phyloP scores from a whole-genome alignment of 2,329 filamentous ascomycete genomes.

The Hymenoscyphus salicellus region DNA sequence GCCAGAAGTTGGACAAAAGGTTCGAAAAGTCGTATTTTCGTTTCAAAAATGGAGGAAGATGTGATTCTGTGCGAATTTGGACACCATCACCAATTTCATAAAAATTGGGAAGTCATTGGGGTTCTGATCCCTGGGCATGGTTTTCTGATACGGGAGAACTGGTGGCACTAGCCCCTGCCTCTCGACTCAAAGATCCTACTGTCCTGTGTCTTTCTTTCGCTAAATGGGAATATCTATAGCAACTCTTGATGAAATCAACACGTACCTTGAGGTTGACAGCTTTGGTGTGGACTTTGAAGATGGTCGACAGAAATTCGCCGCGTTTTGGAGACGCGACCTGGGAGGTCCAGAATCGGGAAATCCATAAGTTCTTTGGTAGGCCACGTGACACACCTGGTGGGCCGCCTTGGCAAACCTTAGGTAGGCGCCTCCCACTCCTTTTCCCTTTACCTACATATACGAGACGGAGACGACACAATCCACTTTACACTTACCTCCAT shows the following conservation, averaged over 20 bases:
- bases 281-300: slow-evolving; percentile 6
- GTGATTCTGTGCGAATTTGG: not conserved
- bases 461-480: too few relatives aligned
- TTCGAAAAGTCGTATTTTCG: not conserved
- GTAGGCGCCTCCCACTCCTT: too few relatives aligned
- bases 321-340: slow-evolving; percentile 1
- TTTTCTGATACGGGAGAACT: not conserved
- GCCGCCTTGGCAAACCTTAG: too few relatives aligned
- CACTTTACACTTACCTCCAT: too few relatives aligned
- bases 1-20: not conserved
- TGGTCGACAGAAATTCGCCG: not conserved
- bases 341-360: not conserved
- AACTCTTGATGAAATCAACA: slow-evolving; percentile 3
- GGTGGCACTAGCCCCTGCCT: not conserved
- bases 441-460: too few relatives aligned
- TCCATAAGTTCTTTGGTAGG: not conserved
- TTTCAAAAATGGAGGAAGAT: not conserved
- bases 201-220: not conserved
- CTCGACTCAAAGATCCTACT: not conserved
- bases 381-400: not conserved
- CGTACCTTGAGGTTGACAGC: slow-evolving; percentile 8
- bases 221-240: not conserved
- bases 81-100: not conserved
- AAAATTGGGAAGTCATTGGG: not conserved
- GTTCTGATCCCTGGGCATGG: not conserved